Evolutionary conservation across 176 grass and related monocot genomes (phyloP), one percentile per base, ranked within the genome.

Genomic region (barley (Hordeum vulgare)): DNA sequence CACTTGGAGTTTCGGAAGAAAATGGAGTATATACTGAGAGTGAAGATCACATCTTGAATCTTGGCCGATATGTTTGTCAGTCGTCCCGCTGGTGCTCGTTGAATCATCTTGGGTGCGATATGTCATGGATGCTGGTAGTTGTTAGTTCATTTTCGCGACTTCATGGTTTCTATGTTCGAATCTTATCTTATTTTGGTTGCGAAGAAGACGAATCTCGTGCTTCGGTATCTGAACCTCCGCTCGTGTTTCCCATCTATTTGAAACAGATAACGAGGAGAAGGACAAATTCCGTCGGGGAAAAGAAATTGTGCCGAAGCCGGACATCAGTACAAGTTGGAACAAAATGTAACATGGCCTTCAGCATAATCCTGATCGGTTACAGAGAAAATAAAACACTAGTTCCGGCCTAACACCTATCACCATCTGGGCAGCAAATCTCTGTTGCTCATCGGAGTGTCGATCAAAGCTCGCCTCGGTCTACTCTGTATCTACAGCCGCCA

Each of bases 401-500:
- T 80, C 61, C 39, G 23, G 77, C 83, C 83, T 36, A 71, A 53
- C 29, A 49, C 58, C 28, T 53, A 56, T 56, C 2, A 63, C 56
- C 13, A 58, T 21, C 26, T 64, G 25, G 11, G 40, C 80, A 54
- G 23, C 78, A 80, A 21, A 31, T 78, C 13, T 17, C 5, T 79
- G 36, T 82, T 73, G 80, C 35, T 75, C 70, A 27, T 53, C 8
- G 18, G 54, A 86, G 78, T 49, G 84, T 49, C 25, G 70, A 56
- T 74, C 67, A 40, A 9, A 14, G 42, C 33, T 15, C 24, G 20
- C 70, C 67, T 62, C 59, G 40, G 12, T 41, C 37, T 76, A 47
- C 27, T 23, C 33, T 21, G 70, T 92, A 89, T 92, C 87, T 92
- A 89, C 90, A 92, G 51, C 79, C 11, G 31, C 79, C 79, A 49